Base-by-base conservation (phyloP, 1,139 yeast genomes). In the Blastobotrys ciferrii region DNA sequence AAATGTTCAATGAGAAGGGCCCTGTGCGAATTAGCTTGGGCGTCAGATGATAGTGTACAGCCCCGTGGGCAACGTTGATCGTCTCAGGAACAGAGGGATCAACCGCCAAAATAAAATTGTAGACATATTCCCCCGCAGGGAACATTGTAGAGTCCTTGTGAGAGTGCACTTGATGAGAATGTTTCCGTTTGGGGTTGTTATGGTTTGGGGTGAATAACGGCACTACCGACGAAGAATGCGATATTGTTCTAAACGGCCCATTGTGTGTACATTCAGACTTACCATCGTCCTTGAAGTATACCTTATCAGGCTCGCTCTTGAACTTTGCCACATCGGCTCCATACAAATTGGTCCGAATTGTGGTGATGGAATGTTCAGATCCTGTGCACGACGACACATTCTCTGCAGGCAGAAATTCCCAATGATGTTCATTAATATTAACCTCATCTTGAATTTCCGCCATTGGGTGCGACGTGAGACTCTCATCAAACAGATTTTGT, bases 51-150 rank as follows among this genome's bases (percentile, higher is more conserved):
- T 65, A 68, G 45, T 52, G 56, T 20, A 67, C 58, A 9, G 60
- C 53, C 13, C 71, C 71, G 41, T 65, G 58, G 6, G 87, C 80
- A 2, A 85, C 78, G 32, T 70, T 66, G 4, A 85, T 74, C 0
- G 92, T 69, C 47, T 89, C 92, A 0, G 96, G 92, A 3, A 86
- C 77, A 53, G 75, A 77, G 39, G 84, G 77, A 1, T 92, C 88
- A 47, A 87, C 75, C 2, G 84, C 70, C 1, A 85, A 70, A 0
- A 95, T 94, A 39, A 89, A 69, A 40, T 87, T 67, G 63, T 85
- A 89, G 1, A 88, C 82, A 61, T 89, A 89, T 59, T 84, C 80
- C 28, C 97, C 96, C 7, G 95, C 81, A 47, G 78, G 78, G 57
- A 73, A 73, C 32, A 69, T 54, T 1, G 57, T 58, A 4, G 65